phyloP scores from a whole-genome alignment of 345 rosid species.

The Populus simonii region DNA sequence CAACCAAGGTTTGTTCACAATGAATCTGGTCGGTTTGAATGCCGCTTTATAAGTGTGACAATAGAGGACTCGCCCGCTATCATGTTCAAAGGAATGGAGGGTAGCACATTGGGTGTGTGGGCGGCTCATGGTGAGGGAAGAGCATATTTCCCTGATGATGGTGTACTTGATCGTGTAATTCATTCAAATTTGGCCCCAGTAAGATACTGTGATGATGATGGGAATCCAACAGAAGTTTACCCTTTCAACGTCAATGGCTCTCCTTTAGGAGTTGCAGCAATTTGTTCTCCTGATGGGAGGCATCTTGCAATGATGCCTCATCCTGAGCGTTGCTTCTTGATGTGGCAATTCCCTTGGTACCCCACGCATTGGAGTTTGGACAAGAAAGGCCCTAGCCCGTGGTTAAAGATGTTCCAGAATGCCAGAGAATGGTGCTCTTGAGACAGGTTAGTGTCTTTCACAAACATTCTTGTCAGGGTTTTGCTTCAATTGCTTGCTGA shows the following conservation, averaged over 20 bases:
- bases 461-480: too few species aligned
- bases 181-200: conserved; percentile 71
- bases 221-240: conserved; percentile 70
- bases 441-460: conserved; percentile 2
- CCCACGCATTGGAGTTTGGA: conserved; percentile 79
- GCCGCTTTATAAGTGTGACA: conserved; percentile 78
- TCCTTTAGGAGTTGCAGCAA: conserved; percentile 86
- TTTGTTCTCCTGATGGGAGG: conserved; percentile 93
- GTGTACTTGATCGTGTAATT: conserved; percentile 67
- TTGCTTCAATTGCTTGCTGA: neutral
- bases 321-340: conserved; percentile 95
- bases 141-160: conserved; percentile 88
- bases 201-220: conserved; percentile 86
- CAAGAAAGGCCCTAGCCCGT: conserved; percentile 88
- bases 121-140: conserved; percentile 96
- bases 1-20: conserved; percentile 92
- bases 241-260: conserved; percentile 96
- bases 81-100: conserved; percentile 95
- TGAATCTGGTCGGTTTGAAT: conserved; percentile 88
- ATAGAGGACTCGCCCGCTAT: conserved; percentile 78
- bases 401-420: conserved; percentile 94
- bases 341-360: conserved; percentile 99
- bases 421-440: conserved; percentile 83
- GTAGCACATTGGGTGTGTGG: conserved; percentile 93
- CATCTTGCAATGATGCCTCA: conserved; percentile 99